Conservation (phyloP, 108 stramenopile genomes). For the Seminavis robusta region DNA sequence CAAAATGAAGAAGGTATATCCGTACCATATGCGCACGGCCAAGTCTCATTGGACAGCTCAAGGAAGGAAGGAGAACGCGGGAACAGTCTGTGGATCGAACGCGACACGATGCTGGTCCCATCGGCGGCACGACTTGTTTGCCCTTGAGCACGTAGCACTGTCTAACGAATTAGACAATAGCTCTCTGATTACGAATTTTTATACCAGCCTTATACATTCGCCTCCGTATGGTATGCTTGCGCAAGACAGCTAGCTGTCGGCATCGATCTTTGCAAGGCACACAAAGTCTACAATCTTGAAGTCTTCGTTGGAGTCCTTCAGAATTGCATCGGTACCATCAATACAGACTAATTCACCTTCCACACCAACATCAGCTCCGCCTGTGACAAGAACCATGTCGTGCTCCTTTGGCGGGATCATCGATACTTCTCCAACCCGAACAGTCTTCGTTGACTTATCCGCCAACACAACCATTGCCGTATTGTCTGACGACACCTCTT, state of each 20-base stretch:
- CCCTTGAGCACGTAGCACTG: too few species aligned
- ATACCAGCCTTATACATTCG: too few species aligned
- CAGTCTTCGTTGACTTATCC: conserved; percentile 56
- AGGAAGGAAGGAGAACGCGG: too few species aligned
- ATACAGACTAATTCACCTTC: conserved; percentile 90
- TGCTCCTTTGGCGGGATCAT: conserved; percentile 80
- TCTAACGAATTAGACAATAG: too few species aligned
- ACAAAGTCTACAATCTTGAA: conserved; percentile 93
- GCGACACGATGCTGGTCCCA: too few species aligned
- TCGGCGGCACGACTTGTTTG: too few species aligned
- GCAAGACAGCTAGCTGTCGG: conserved; percentile 14
- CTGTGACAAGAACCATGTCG: conserved; percentile 86
- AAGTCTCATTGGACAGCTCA: too few species aligned
- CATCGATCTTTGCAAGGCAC: conserved; percentile 76
- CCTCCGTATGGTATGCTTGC: too few species aligned
- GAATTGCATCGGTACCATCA: conserved; percentile 90
- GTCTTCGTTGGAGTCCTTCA: conserved; percentile 87
- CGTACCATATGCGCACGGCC: too few species aligned
- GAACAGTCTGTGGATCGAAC: too few species aligned
- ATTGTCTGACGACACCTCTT: conserved; percentile 73
- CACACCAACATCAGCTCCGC: conserved; percentile 84
- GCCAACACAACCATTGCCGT: conserved; percentile 74
- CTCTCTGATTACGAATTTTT: too few species aligned
- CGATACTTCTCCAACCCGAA: conserved; percentile 59
- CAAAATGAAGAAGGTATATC: too few species aligned